These are phyloP conservation scores for Macrocystidia cucumis DNA, from an alignment of 1,284 basidiomycete species.

Conservation along the genomic window DNA sequence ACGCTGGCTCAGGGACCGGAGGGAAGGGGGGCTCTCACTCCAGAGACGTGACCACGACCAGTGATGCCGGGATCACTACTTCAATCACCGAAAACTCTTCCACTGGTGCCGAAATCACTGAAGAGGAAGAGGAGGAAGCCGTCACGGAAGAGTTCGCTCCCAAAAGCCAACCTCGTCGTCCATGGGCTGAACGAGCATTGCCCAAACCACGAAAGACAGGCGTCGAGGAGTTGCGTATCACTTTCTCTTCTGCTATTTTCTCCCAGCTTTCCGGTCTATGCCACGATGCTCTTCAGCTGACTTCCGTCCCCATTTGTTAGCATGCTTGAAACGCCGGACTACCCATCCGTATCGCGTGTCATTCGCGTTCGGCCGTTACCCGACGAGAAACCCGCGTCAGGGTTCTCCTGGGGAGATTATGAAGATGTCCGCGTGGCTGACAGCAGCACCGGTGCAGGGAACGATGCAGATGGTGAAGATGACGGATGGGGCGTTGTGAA, in stretches of 20 bases:
- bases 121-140: conserved; percentile 19
- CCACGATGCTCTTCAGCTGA: conserved; percentile 1
- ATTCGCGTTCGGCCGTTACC: conserved; percentile 51
- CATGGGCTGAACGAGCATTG: conserved; percentile 50
- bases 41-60: conserved; percentile 35
- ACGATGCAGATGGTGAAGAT: conserved; percentile 50
- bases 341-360: conserved; percentile 48
- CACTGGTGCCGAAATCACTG: conserved; percentile 36
- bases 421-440: conserved; percentile 51
- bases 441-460: conserved; percentile 27
- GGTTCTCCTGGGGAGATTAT: conserved; percentile 71
- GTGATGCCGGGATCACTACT: conserved; percentile 46
- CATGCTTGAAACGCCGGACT: conserved; percentile 53
- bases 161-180: conserved; percentile 24
- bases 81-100: conserved; percentile 49
- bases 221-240: conserved; percentile 70
- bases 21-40: conserved; percentile 11
- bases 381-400: conserved; percentile 49
- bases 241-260: conserved; percentile 16
- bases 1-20: conserved; percentile 9
- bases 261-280: conserved; percentile 4
- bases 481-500: conserved; percentile 68
- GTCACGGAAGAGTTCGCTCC: conserved; percentile 15
- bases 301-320: conserved; percentile 23
- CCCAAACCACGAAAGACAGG: conserved; percentile 53